Conservation (phyloP, 768 basidiomycete species). For the Dendrothele bispora region DNA sequence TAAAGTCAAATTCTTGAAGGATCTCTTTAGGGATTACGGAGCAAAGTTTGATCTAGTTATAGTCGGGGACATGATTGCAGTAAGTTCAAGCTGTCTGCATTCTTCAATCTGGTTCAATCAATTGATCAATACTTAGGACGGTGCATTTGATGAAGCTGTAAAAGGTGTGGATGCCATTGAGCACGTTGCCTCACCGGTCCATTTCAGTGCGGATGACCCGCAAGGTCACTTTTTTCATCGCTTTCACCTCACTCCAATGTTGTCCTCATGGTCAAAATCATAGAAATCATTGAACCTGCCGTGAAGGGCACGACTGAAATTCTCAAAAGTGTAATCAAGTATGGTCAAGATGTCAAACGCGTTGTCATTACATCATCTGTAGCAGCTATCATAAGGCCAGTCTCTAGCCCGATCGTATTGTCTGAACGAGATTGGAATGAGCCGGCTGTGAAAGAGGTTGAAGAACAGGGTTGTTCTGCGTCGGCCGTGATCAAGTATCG, state of each 20-base stretch:
- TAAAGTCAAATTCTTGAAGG: conserved; percentile 40
- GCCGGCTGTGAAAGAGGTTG: conserved; percentile 32
- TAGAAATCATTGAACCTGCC: conserved; percentile 70
- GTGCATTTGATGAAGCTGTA: conserved; percentile 46
- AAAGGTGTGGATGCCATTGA: conserved; percentile 41
- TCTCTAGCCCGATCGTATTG: conserved; percentile 17
- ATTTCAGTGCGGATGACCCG: conserved; percentile 23
- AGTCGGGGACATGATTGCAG: conserved; percentile 16
- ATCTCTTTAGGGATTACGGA: conserved; percentile 28
- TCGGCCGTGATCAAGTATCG: conserved; percentile 34
- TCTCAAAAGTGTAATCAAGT: conserved; percentile 55
- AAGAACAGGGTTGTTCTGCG: conserved; percentile 39
- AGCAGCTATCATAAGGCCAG: conserved; percentile 32
- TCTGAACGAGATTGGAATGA: conserved; percentile 52
- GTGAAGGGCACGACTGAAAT: conserved; percentile 68
- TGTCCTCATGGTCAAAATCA: neutral
- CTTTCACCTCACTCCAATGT: neutral
- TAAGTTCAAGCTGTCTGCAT: neutral
- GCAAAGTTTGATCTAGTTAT: conserved; percentile 35
- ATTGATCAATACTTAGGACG: conserved; percentile 10
- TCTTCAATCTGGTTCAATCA: neutral
- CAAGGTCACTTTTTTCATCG: conserved; percentile 16
- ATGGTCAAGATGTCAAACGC: conserved; percentile 53
- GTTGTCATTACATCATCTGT: conserved; percentile 55
- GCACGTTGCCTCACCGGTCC: conserved; percentile 36